phyloP scores from a whole-genome alignment of 164 flowering plant species.

The Piper longum region DNA sequence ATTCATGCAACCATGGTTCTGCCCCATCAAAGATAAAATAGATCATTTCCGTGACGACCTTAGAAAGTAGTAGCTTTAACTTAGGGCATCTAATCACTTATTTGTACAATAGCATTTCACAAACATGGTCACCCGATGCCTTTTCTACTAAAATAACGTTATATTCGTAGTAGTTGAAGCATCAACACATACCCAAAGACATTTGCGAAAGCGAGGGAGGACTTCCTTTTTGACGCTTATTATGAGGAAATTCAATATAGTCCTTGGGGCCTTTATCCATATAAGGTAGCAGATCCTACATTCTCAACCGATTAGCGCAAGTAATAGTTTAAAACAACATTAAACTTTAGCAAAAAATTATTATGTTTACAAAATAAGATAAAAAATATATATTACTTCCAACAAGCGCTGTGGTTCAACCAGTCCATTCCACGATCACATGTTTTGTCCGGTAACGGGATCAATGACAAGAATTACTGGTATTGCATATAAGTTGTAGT shows the following conservation, averaged over 20 bases:
- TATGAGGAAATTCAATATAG: constrained; percentile 46
- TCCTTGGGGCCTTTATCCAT: constrained; percentile 80
- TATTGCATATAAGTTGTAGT: constrained; percentile 62
- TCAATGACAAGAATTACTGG: constrained; percentile 85
- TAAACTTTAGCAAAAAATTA: background rate
- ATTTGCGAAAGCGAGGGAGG: constrained; percentile 24
- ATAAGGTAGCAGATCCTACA: constrained; percentile 66
- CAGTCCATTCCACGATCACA: constrained; percentile 90
- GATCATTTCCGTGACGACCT: too few relatives aligned
- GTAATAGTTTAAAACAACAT: background rate
- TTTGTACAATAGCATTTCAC: too few relatives aligned
- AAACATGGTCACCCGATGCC: background rate
- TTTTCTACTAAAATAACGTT: background rate
- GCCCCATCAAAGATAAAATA: too few relatives aligned
- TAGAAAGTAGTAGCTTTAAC: too few relatives aligned
- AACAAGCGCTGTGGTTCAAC: constrained; percentile 70
- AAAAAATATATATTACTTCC: constrained; percentile 42
- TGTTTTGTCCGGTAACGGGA: constrained; percentile 91
- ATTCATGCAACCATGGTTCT: too few relatives aligned
- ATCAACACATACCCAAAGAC: constrained; percentile 27
- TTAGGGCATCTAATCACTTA: too few relatives aligned
- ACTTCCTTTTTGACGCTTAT: constrained; percentile 76
- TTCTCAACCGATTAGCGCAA: background rate
- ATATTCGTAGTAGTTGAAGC: background rate
- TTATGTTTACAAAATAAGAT: background rate